Evolutionary conservation across 2,329 filamentous ascomycete species (phyloP).

Genomic region (Corinectria fuckeliana): DNA sequence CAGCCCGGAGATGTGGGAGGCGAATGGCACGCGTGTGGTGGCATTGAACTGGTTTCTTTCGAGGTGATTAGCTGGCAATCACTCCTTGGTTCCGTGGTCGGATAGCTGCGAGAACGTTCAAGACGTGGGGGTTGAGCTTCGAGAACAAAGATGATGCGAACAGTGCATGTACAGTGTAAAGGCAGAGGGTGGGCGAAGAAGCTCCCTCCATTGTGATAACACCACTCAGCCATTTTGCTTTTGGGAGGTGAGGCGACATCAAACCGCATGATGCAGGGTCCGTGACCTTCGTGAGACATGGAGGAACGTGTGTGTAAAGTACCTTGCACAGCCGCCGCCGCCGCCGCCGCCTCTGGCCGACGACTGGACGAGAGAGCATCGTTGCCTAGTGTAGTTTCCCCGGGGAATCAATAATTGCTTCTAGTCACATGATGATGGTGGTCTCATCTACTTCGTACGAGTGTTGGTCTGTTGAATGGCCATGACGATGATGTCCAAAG

Average conservation of each 20-base stretch:
- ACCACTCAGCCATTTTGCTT: slow-evolving; percentile 12
- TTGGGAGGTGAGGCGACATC: slow-evolving; percentile 15
- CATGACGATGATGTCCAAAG: not conserved
- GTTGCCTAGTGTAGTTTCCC: slow-evolving; percentile 39
- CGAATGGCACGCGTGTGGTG: not conserved
- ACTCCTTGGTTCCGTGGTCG: not conserved
- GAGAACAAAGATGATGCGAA: not conserved
- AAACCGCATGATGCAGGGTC: slow-evolving; percentile 29
- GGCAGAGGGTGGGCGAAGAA: not conserved
- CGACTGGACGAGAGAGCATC: slow-evolving; percentile 19
- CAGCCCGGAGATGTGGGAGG: not conserved
- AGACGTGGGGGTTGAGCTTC: slow-evolving; percentile 15
- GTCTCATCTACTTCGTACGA: slow-evolving; percentile 12
- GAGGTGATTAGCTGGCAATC: not conserved
- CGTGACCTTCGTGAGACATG: slow-evolving; percentile 5
- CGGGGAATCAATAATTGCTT: slow-evolving; percentile 44
- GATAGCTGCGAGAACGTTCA: not conserved
- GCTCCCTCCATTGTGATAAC: not conserved
- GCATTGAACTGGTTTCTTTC: not conserved
- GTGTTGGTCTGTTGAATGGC: not conserved
- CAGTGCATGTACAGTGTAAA: not conserved
- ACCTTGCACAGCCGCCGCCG: not conserved
- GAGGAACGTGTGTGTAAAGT: slow-evolving; percentile 8
- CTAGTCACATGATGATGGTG: slow-evolving; percentile 23
- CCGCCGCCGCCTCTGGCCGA: slow-evolving; percentile 5